Conservation (phyloP, 352 stramenopile genomes). For the Globisporangium takayamanum region DNA sequence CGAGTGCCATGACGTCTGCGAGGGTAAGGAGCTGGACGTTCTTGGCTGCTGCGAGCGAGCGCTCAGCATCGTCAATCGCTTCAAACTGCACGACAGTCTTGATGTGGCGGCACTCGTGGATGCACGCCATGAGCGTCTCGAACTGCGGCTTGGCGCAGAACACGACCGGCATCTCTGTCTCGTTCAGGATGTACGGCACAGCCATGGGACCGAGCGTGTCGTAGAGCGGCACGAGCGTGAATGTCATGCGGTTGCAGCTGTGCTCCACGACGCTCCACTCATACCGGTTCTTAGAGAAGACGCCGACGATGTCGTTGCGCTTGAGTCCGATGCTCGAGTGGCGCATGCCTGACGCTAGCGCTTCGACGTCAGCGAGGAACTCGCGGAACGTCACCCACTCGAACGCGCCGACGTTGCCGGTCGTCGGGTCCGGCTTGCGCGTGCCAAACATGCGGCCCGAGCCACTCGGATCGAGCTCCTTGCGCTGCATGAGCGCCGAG, state of each 20-base stretch:
- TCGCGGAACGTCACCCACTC: conserved; percentile 58
- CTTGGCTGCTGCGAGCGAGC: conserved; percentile 20
- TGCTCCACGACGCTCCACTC: conserved; percentile 68
- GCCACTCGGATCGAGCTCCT: conserved; percentile 35
- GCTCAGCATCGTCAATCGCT: conserved; percentile 30
- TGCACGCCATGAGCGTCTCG: conserved; percentile 37
- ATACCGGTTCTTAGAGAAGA: conserved; percentile 73
- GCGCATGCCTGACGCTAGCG: conserved; percentile 33
- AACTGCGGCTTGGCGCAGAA: conserved; percentile 60
- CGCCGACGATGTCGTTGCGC: conserved; percentile 44
- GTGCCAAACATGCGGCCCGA: conserved; percentile 50
- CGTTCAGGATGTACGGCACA: conserved; percentile 73
- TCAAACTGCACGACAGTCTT: conserved; percentile 53
- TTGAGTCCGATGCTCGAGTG: conserved; percentile 20
- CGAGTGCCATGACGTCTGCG: conserved; percentile 26
- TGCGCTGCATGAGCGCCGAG: conserved; percentile 35
- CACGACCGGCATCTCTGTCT: conserved; percentile 64
- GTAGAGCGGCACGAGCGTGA: conserved; percentile 71
- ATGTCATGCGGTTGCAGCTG: conserved; percentile 56
- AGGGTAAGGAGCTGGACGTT: conserved; percentile 40
- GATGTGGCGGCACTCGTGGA: conserved; percentile 41
- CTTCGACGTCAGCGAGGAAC: conserved; percentile 42
- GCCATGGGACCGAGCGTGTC: conserved; percentile 65
- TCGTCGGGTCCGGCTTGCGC: conserved; percentile 33
- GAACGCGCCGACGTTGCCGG: conserved; percentile 30